Conservation (phyloP, 75 land plant genomes). For the Pinus taeda region DNA sequence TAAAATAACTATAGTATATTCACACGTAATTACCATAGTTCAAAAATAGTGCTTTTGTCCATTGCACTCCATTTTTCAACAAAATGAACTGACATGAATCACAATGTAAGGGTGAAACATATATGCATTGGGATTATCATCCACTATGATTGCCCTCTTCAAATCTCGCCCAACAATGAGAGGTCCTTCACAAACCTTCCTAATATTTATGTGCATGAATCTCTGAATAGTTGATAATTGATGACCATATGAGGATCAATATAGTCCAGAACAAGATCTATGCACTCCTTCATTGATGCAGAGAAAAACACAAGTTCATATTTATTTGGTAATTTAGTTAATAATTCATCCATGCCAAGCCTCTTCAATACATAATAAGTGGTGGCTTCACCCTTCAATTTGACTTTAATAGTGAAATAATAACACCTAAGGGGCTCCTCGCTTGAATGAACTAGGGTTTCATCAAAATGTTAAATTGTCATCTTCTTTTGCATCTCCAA, state of each 20-base stretch:
- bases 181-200: conserved; percentile 33
- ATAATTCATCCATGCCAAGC: conserved; percentile 40
- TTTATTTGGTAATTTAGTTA: conserved; percentile 2
- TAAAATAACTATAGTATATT: too few species aligned
- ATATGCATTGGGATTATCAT: conserved; percentile 18
- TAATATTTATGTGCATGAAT: conserved; percentile 18
- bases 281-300: conserved; percentile 22
- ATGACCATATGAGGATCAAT: conserved; percentile 17
- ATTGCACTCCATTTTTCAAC: too few species aligned
- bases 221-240: conserved; percentile 19
- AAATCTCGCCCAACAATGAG: conserved; percentile 13
- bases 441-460: conserved; percentile 59
- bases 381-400: conserved; percentile 36
- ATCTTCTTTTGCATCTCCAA: conserved; percentile 20
- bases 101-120: conserved; percentile 13
- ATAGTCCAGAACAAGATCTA: conserved; percentile 22
- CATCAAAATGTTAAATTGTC: conserved; percentile 62
- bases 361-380: conserved; percentile 76
- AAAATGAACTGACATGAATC: conserved; percentile 12
- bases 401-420: conserved; percentile 48
- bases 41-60: too few species aligned
- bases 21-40: too few species aligned
- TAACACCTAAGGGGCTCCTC: conserved; percentile 31
- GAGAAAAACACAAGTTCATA: conserved; percentile 37
- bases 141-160: conserved; percentile 25